Evolutionary conservation across 257 asterid genomes (phyloP), one percentile per base, ranked within the genome.

Genomic region (Galeopsis tetrahit): DNA sequence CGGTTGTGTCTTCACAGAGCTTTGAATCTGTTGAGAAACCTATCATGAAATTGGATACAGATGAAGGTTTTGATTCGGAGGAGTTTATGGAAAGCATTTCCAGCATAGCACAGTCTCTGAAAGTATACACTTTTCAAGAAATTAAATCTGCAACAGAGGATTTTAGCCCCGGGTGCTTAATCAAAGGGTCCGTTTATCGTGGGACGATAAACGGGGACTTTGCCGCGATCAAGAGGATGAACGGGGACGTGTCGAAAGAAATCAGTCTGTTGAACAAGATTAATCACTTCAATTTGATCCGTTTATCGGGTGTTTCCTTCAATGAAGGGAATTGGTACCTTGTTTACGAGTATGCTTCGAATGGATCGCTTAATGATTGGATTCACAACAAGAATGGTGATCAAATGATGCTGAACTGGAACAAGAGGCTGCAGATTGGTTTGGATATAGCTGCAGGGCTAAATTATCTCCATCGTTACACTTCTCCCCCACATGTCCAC

Each of bases 151-250:
- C 96, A 4, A 91, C 99, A 0, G 75, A 86, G 7, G 82, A 90
- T 80, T 91, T 94, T 77, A 78, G 88, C 68, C 81, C 90, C 6
- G 33, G 58, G 6, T 81, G 75, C 62, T 59, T 40, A 85, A 87
- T 94, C 43, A 80, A 81, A 62, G 95, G 97, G 0, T 89, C 96
- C 0, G 96, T 90, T 53, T 92, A 94, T 80, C 85, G 92, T 5
- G 99, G 90, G 15, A 77, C 74, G 2, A 80, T 94, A 14, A 90
- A 88, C 17, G 97, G 97, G 7, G 99, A 94, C 73, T 70, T 80
- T 13, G 99, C 99, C 1, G 99, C 99, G 0, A 82, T 95, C 76
- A 92, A 95, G 88, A 91, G 75, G 79, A 86, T 84, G 84, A 88
- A 71, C n/a, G 96, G 99, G 36, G 93, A 92, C 61, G 99, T 95